Conservation (phyloP, 2,329 filamentous ascomycete species). For the Exophiala lecanii-corni region DNA sequence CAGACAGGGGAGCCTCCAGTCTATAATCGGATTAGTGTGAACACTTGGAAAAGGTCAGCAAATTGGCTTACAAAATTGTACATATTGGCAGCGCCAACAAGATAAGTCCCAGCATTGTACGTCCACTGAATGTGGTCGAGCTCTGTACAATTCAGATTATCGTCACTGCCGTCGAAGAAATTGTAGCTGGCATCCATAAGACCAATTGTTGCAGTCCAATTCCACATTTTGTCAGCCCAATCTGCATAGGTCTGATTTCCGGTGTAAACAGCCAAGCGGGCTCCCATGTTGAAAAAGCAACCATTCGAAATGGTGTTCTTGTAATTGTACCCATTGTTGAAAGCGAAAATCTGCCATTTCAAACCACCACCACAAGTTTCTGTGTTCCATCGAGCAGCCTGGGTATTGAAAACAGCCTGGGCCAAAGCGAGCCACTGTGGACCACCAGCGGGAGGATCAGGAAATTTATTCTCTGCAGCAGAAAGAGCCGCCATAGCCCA, state of each 20-base stretch:
- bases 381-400: slow-evolving; percentile 65
- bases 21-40: slow-evolving; percentile 23
- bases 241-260: slow-evolving; percentile 72
- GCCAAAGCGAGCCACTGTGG: slow-evolving; percentile 74
- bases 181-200: slow-evolving; percentile 48
- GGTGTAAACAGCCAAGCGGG: slow-evolving; percentile 72
- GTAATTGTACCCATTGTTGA: slow-evolving; percentile 63
- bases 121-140: slow-evolving; percentile 53
- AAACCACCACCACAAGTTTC: slow-evolving; percentile 66
- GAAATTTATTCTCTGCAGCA: slow-evolving; percentile 72
- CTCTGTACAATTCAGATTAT: slow-evolving; percentile 47
- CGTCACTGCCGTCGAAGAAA: slow-evolving; percentile 54
- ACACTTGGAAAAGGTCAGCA: too few relatives aligned
- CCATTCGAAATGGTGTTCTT: slow-evolving; percentile 58
- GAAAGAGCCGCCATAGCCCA: slow-evolving; percentile 80
- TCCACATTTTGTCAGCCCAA: slow-evolving; percentile 65
- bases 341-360: slow-evolving; percentile 79
- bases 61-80: slow-evolving; percentile 47
- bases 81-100: slow-evolving; percentile 54
- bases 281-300: slow-evolving; percentile 54
- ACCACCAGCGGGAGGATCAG: slow-evolving; percentile 57
- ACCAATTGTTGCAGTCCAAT: slow-evolving; percentile 51
- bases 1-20: slow-evolving; percentile 46
- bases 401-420: slow-evolving; percentile 76
- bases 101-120: slow-evolving; percentile 53